A percentile compares a stretch with the other conserved stretches of the same genome.
These are phyloP conservation scores for Pontederia paniculata DNA, from an alignment of 176 grass and related monocot species.

Conservation along the genomic window DNA sequence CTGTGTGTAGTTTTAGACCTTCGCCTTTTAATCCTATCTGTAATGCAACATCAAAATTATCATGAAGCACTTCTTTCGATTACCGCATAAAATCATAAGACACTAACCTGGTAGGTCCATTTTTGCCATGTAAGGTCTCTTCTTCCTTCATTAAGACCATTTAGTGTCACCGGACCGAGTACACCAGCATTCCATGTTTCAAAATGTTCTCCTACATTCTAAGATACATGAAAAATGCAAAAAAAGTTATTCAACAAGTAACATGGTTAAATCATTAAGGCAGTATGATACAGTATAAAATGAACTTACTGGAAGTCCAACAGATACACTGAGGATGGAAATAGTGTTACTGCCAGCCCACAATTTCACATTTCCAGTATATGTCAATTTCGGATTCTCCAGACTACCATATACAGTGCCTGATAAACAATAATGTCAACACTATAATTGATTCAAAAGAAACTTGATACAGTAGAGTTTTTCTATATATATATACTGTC, in stretches of 20 bases:
- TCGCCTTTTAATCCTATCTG: slow-evolving; percentile 95
- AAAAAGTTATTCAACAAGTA: slow-evolving; percentile 8
- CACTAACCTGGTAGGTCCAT: slow-evolving; percentile 81
- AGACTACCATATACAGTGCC: slow-evolving; percentile 76
- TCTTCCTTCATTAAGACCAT: slow-evolving; percentile 86
- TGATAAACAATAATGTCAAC: slow-evolving; percentile 19
- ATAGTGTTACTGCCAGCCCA: slow-evolving; percentile 77
- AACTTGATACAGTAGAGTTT: background rate
- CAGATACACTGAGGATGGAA: slow-evolving; percentile 87
- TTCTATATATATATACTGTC: background rate
- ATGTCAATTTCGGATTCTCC: slow-evolving; percentile 76
- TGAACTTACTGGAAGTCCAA: slow-evolving; percentile 81
- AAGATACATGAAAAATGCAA: slow-evolving; percentile 16
- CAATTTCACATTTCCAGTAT: slow-evolving; percentile 58
- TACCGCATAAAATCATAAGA: background rate
- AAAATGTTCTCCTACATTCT: slow-evolving; percentile 97
- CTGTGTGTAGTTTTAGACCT: slow-evolving; percentile 63
- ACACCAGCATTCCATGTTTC: slow-evolving; percentile 99
- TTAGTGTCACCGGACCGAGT: slow-evolving; percentile 75
- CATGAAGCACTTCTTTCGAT: background rate
- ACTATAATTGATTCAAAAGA: background rate
- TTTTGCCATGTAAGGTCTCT: slow-evolving; percentile 96
- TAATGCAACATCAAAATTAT: slow-evolving; percentile 12
- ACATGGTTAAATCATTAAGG: background rate
- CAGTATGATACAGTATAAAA: background rate